phyloP scores from a whole-genome alignment of 179 eudicot species.

The Silene coronaria region DNA sequence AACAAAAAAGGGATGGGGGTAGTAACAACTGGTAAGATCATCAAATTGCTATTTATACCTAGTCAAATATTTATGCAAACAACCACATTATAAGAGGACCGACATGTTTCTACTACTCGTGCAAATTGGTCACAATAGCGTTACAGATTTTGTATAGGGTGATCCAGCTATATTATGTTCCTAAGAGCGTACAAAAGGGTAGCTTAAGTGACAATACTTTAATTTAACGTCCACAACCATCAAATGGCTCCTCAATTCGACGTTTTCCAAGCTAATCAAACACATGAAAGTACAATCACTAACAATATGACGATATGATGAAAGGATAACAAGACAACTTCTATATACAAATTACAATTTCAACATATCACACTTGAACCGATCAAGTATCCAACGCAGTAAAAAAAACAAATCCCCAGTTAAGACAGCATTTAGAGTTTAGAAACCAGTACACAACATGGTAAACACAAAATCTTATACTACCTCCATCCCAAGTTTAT shows the following conservation, averaged over 20 bases:
- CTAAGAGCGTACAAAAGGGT: background rate
- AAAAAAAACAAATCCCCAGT: background rate
- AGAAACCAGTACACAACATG: no score
- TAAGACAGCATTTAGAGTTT: background rate
- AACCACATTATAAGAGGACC: background rate
- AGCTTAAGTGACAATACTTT: background rate
- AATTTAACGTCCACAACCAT: background rate
- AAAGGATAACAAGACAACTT: background rate
- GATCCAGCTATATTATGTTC: background rate
- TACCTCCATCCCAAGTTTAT: no score
- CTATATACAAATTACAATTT: background rate
- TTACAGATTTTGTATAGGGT: background rate
- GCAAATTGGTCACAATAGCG: background rate
- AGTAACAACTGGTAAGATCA: background rate
- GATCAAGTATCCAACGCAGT: background rate
- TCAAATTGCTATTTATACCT: background rate
- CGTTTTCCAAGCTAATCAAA: background rate
- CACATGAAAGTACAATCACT: background rate
- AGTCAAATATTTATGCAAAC: background rate
- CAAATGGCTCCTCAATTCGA: background rate
- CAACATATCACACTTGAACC: background rate
- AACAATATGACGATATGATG: background rate
- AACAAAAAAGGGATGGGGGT: no score
- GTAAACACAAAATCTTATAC: no score
- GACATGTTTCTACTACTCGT: background rate